Evolutionary conservation across 805 yeast genomes (phyloP), one percentile per base, ranked within the genome.

Genomic region (Barnettozyma vustinii): DNA sequence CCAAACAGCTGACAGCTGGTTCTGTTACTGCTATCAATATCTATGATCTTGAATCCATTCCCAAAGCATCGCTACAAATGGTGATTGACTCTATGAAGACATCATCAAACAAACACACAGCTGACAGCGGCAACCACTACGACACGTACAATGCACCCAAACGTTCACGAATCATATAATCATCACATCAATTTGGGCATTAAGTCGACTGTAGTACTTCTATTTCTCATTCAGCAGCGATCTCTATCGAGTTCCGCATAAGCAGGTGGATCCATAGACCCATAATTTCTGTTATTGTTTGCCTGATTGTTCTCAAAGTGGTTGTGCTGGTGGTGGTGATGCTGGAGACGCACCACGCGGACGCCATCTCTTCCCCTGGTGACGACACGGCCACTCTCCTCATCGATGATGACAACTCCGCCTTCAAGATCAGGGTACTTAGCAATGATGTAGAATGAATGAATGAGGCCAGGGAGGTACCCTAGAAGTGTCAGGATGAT

Each of bases 381-480:
- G 21, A 55, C 55, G 8, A 46, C 37, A 42, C 58, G 61, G 1
- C 48, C 48, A 30, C 56, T 27, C 50, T 65, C 69, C 20, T 56
- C 66, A 43, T 63, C 65, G n/a, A 56, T 37, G 16, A 59, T 52
- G 19, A 56, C 54, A 37, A 63, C 23, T 66, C 68, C 21, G 65
- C 60, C 45, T 10, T 26, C 37, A 3, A 40, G 16, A 10, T 39
- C 42, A 9, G 95, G 95, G 61, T 84, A 84, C 57, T 78, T 73
- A 48, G 88, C 80, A 48, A 87, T 86, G 58, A 87, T 83, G 65
- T 86, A 87, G 79, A 87, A 83, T 37, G 84, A 70, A 60, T 87
- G 96, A 52, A 87, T 65, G 35, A 87, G 74, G 10, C 94, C 96
- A 0, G 96, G 96, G 47, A 87, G 60, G 62, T 74, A 82, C 1